Conservation (phyloP, 2,329 filamentous ascomycete genomes). For the Elsinoe australis region DNA sequence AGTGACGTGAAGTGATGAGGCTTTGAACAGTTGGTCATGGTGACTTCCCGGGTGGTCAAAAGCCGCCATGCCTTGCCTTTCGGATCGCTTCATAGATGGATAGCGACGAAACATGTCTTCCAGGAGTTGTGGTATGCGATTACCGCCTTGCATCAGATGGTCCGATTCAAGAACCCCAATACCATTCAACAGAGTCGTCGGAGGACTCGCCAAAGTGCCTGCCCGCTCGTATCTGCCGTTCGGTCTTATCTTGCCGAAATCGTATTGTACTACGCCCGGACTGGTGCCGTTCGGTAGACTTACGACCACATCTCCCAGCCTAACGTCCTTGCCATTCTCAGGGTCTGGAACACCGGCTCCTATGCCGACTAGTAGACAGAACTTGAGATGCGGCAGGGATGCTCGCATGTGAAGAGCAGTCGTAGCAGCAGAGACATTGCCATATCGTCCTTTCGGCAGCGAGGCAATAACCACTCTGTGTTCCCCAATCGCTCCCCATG, state of each 20-base stretch:
- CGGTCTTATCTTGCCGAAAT: constrained; percentile 21
- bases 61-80: too few relatives aligned
- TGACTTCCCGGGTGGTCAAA: too few relatives aligned
- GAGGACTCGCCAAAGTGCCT: constrained; percentile 21
- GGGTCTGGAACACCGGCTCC: constrained; percentile 22
- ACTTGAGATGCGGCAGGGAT: constrained; percentile 17
- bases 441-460: constrained; percentile 19
- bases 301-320: constrained; percentile 25
- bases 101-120: too few relatives aligned
- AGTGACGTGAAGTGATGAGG: too few relatives aligned
- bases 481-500: constrained; percentile 15
- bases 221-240: constrained; percentile 17
- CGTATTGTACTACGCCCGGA: constrained; percentile 26
- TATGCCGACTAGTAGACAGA: constrained; percentile 25
- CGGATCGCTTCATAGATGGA: too few relatives aligned
- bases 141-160: neutral
- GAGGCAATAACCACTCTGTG: constrained; percentile 22
- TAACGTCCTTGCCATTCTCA: constrained; percentile 19
- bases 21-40: too few relatives aligned
- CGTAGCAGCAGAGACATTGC: constrained; percentile 17
- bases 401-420: constrained; percentile 19
- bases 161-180: neutral
- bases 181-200: constrained; percentile 7
- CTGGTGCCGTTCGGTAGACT: constrained; percentile 21
- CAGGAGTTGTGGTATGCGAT: neutral